Evolutionary conservation across 2,329 filamentous ascomycete genomes (phyloP), one percentile per base, ranked within the genome.

Genomic region (Uncinocarpus reesii): DNA sequence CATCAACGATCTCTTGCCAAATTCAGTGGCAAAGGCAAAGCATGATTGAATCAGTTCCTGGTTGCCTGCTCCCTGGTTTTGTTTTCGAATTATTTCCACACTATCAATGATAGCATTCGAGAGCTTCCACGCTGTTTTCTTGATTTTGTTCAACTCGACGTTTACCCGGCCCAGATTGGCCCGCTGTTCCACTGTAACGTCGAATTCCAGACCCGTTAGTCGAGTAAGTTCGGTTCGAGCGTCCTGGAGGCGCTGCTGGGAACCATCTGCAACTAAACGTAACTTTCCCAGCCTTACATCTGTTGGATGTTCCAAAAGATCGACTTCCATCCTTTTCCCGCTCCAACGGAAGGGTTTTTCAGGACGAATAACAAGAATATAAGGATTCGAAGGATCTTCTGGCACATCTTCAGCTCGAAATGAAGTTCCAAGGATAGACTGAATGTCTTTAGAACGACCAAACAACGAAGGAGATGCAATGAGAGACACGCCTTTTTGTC

Each of bases 81-180:
- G 90, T 56, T 81, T 81, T 54, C 88, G 79, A 55, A 98, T 92
- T 53, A 86, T 87, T 62, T 94, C 87, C 37, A 98, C 92, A 62
- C 88, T 95, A 65, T 96, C 90, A 87, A 98, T 95, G 67, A 98
- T 96, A 5, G 88, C 87, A 67, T 95, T 96, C 44, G 88, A 95
- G 36, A 98, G 75, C 66, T 94, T 95, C 73, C 93, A 96, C 2
- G 90, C 87, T 2, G 93, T 93, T 63, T 89, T 88, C 59, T 93
- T 89, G 58, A 95, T 95, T 63, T 94, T 93, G 58, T 87, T 90
- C 54, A 98, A 71, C 62, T 93, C 85, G 43, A 82, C 73, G 61
- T 96, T 93, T 56, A 98, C 92, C 57, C 93, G 86, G 54, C 86
- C 84, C 32, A 98, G 76, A 62, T 95, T 96, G 16, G 92, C 93